Conservation (phyloP, 345 rosid species). For the Sisymbrium irio region DNA sequence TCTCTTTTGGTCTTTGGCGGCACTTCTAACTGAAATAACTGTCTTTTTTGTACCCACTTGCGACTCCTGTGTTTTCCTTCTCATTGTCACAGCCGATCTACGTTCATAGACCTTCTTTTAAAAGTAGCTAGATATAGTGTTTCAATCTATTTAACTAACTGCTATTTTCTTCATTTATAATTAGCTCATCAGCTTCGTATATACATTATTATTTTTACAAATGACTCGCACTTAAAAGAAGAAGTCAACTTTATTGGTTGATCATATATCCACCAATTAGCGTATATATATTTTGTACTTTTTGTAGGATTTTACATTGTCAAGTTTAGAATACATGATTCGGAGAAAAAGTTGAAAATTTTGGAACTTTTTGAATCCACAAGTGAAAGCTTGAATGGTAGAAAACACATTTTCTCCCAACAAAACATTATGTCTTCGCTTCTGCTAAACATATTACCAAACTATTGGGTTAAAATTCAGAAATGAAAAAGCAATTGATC, state of each 20-base stretch:
- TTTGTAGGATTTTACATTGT: not conserved
- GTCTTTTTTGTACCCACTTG: constrained; percentile 33
- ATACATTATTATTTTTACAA: too few relatives aligned
- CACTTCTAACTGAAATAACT: constrained; percentile 40
- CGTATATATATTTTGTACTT: not conserved
- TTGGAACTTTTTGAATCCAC: not conserved
- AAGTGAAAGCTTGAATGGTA: not conserved
- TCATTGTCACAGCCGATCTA: not conserved
- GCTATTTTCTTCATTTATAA: not conserved
- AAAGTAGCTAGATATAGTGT: not conserved
- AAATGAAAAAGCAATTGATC: not conserved
- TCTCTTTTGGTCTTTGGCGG: constrained; percentile 11
- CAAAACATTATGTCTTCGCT: not conserved
- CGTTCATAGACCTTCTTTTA: not conserved
- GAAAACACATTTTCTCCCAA: not conserved
- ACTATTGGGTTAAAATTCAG: not conserved
- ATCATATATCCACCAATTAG: not conserved
- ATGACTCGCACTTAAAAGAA: not conserved
- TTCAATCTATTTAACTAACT: not conserved
- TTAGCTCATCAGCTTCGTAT: not conserved
- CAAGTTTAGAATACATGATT: not conserved
- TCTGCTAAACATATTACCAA: not conserved
- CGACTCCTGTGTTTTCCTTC: not conserved
- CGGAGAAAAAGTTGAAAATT: not conserved
- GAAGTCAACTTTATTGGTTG: not conserved